These are phyloP conservation scores for Cydonia oblonga DNA, from an alignment of 331 rosid species.

Conservation along the genomic window DNA sequence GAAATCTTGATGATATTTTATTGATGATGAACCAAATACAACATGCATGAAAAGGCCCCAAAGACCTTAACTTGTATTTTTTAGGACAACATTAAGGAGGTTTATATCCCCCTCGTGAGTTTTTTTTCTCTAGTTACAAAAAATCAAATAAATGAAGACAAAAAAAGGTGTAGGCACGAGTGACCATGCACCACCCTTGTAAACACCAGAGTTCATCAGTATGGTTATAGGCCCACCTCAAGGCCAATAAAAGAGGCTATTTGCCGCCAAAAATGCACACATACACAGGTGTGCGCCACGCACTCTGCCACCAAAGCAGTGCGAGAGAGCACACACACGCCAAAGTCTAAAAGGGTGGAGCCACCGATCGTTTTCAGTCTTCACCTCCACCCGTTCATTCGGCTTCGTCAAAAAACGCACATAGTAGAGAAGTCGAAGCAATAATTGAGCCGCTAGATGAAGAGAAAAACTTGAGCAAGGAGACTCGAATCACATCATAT, in stretches of 20 bases:
- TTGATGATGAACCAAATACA: constrained; percentile 42
- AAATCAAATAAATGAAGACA: constrained; percentile 16
- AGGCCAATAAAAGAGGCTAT: constrained; percentile 22
- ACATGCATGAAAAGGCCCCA: constrained; percentile 73
- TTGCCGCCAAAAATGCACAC: constrained; percentile 50
- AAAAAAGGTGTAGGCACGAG: constrained; percentile 27
- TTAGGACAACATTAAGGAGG: constrained; percentile 6
- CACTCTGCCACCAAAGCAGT: constrained; percentile 21
- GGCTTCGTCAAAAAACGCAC: not conserved
- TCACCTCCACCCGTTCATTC: no score
- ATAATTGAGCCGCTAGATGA: no score
- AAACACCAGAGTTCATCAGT: constrained; percentile 23
- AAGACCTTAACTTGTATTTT: constrained; percentile 42
- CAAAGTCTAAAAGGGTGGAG: constrained; percentile 1
- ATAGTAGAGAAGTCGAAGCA: no score
- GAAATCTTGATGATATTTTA: constrained; percentile 10
- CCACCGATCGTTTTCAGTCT: not conserved
- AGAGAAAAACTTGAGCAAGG: no score
- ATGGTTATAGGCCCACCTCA: constrained; percentile 38
- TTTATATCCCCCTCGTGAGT: constrained; percentile 3
- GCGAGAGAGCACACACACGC: constrained; percentile 24
- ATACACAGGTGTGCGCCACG: constrained; percentile 25
- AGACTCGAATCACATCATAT: no score
- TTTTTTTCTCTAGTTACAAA: not conserved
- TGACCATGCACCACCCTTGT: constrained; percentile 39